Conservation (phyloP, 1,284 basidiomycete species). For the Clitocybe nebularis region DNA sequence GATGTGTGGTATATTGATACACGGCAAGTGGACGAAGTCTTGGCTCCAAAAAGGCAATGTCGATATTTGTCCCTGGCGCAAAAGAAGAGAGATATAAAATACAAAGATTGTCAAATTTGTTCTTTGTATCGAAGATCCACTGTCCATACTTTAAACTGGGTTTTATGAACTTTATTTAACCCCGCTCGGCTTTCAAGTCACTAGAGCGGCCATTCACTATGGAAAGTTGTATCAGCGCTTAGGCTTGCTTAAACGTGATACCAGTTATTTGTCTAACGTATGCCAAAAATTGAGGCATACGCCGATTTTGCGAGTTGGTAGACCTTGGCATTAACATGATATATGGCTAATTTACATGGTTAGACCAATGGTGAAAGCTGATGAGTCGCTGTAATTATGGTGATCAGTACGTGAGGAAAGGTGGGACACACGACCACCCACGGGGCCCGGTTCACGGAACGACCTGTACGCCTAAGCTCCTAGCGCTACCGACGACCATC, state of each 20-base stretch:
- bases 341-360: slow-evolving; percentile 18
- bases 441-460: slow-evolving; percentile 58
- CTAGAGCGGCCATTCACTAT: no score
- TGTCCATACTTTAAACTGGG: no score
- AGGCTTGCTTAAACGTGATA: no score
- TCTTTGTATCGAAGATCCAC: slow-evolving; percentile 10
- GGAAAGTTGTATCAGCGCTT: no score
- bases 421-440: slow-evolving; percentile 12
- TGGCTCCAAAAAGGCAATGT: slow-evolving; percentile 7
- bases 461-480: slow-evolving; percentile 82
- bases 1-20: neutral
- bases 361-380: slow-evolving; percentile 10
- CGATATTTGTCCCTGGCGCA: slow-evolving; percentile 7
- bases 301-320: slow-evolving; percentile 9
- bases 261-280: no score
- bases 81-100: neutral
- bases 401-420: slow-evolving; percentile 11
- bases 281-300: slow-evolving; percentile 7
- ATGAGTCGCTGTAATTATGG: slow-evolving; percentile 9
- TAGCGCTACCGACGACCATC: slow-evolving; percentile 83
- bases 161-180: no score
- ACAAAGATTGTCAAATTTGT: slow-evolving; percentile 5
- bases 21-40: neutral
- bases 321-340: slow-evolving; percentile 16
- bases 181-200: no score